Evolutionary conservation across 768 basidiomycete species (phyloP).

Genomic region (Panaeolus papilionaceus): DNA sequence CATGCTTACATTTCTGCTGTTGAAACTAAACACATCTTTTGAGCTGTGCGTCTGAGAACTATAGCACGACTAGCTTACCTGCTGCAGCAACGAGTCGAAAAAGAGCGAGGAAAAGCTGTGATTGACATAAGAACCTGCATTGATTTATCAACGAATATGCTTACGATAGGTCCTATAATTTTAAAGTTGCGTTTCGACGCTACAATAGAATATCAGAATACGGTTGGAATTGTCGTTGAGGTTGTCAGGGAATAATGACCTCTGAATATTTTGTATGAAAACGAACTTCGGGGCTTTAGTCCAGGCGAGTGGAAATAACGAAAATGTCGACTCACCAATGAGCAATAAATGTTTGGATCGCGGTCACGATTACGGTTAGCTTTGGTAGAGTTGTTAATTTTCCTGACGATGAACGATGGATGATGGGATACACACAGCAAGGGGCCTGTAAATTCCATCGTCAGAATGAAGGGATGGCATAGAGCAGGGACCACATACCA

Average conservation of each 20-base stretch:
- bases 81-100: slow-evolving; percentile 6
- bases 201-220: neutral
- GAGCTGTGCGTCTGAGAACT: neutral
- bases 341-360: slow-evolving; percentile 9
- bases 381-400: neutral
- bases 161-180: neutral
- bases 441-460: neutral
- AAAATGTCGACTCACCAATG: neutral
- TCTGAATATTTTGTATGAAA: slow-evolving; percentile 9
- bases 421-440: neutral
- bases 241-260: neutral
- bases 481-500: neutral
- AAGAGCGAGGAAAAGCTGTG: neutral
- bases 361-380: slow-evolving; percentile 6
- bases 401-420: neutral
- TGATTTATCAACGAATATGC: neutral
- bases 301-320: neutral
- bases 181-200: neutral
- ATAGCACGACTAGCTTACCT: neutral
- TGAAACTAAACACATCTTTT: neutral
- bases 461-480: neutral
- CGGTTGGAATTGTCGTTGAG: neutral
- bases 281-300: neutral
- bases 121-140: neutral
- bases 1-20: neutral